Base-by-base conservation (phyloP, 108 stramenopile genomes). In the Nannochloropsis oceanica region DNA sequence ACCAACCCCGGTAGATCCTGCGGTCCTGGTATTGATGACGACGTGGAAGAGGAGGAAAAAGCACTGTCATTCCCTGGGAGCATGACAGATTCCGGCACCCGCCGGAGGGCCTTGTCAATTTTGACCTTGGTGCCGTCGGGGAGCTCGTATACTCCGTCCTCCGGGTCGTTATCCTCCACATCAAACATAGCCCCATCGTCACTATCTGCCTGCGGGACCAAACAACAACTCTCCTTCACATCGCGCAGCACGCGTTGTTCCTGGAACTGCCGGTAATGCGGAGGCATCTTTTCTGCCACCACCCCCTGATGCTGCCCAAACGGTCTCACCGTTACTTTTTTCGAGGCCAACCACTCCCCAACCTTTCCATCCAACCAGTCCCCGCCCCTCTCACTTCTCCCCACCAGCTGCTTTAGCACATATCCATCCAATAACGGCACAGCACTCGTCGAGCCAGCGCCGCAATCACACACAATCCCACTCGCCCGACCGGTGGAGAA, bases 391-490 rank as follows among this genome's bases (percentile, higher is more conserved):
- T 81, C 81, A 10, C 88, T 84, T 25, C 88, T 59, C 46, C 81
- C 83, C 25, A 88, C 88, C 5, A 84, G 82, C 82, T 84, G 84
- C 73, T 85, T 88, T 42, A 88, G 80, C 2, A 85, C 84, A 81
- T 84, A 85, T 13, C 88, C 88, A 44, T 88, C 88, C 25, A 88
- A 81, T 43, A 88, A 82, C 2, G 88, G 88, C n/a, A 84, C 84
- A 26, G 84, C 88, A 44, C 81, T 85, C 42, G 88, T 85, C 20
- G 84, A 84, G 13, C 84, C 88, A 79, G 84, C 81, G 8, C 84
- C 88, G 73, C 81, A 85, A 25, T 85, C 84, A 44, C 84, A 85
- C 79, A 88, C 87, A 50, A 88, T 27, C 13, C 84, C 88, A 42
- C 83, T 88, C 26, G 88, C 81, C 59, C 84, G 27, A 44, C 88